A percentile compares a stretch with the other conserved stretches of the same genome.
phyloP scores from a whole-genome alignment of 108 stramenopile species.

The Fragilaria radians region DNA sequence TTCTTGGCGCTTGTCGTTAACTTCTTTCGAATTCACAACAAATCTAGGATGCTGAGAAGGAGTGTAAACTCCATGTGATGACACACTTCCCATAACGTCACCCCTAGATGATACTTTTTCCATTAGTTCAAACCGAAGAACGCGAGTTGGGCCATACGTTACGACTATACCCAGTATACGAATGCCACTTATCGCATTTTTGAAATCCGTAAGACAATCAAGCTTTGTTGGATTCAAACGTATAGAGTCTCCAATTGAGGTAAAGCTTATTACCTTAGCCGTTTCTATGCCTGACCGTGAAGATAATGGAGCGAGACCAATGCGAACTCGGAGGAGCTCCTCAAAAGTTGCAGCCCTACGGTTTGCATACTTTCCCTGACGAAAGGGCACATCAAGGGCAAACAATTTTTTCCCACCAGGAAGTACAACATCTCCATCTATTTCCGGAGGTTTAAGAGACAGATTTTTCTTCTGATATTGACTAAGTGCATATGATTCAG shows the following conservation, averaged over 20 bases:
- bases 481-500: neutral
- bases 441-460: neutral
- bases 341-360: constrained; percentile 40
- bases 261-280: constrained; percentile 51
- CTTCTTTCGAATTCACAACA: too few relatives aligned
- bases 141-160: constrained; percentile 67
- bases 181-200: constrained; percentile 24
- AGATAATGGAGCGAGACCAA: constrained; percentile 56
- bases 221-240: constrained; percentile 59
- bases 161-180: constrained; percentile 47
- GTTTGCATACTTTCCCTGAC: constrained; percentile 59
- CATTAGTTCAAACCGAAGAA: constrained; percentile 30
- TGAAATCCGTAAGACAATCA: constrained; percentile 12
- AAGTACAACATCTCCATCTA: constrained; percentile 37
- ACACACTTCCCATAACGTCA: constrained; percentile 16
- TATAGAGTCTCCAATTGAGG: constrained; percentile 35
- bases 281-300: constrained; percentile 54
- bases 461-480: neutral
- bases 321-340: constrained; percentile 47
- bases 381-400: constrained; percentile 64
- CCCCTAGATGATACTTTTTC: constrained; percentile 1
- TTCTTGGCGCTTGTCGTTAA: constrained; percentile 2
- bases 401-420: constrained; percentile 33
- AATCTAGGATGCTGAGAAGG: too few relatives aligned
- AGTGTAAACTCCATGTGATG: too few relatives aligned